A percentile compares a stretch with the other conserved stretches of the same genome.
These are phyloP conservation scores for Paracamarosporium sp. DNA, from an alignment of 2,329 filamentous ascomycete genomes.

Conservation along the genomic window DNA sequence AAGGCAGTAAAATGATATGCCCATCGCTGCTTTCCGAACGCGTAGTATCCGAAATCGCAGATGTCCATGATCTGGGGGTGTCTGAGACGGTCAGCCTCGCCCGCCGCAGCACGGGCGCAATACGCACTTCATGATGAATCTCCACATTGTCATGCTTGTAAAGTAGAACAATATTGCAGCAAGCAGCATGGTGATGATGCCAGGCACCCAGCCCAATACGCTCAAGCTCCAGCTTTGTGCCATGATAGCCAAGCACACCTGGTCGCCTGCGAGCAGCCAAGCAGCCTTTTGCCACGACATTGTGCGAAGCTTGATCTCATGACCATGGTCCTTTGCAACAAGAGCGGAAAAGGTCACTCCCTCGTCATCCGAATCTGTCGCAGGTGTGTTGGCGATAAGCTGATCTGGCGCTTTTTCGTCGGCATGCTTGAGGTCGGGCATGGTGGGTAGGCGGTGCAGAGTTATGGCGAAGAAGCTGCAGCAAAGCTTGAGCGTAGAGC, in stretches of 20 bases:
- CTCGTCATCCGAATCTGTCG: conserved; percentile 17
- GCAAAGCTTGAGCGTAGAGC: background rate
- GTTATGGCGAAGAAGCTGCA: background rate
- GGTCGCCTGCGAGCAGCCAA: conserved; percentile 84
- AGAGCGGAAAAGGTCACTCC: conserved; percentile 21
- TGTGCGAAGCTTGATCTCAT: conserved; percentile 58
- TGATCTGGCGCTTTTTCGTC: background rate
- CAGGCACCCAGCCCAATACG: conserved; percentile 83
- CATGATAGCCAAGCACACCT: conserved; percentile 94
- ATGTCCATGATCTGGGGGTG: conserved; percentile 92
- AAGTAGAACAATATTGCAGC: conserved; percentile 78
- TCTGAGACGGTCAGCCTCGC: conserved; percentile 61
- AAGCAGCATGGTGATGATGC: conserved; percentile 81
- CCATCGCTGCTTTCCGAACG: conserved; percentile 85
- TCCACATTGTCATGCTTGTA: conserved; percentile 58
- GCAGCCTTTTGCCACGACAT: conserved; percentile 71
- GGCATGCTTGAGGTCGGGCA: background rate
- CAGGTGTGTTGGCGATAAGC: background rate
- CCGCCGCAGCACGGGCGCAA: background rate
- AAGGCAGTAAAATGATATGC: conserved; percentile 72
- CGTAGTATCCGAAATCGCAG: conserved; percentile 92
- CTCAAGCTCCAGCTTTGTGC: conserved; percentile 95
- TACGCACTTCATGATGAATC: conserved; percentile 67
- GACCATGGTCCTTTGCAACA: conserved; percentile 47
- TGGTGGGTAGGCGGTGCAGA: background rate